Percentiles rank a stretch among this genome's conserved stretches.
These are phyloP conservation scores for Globisporangium canariense DNA, from an alignment of 352 stramenopile genomes.

Conservation along the genomic window DNA sequence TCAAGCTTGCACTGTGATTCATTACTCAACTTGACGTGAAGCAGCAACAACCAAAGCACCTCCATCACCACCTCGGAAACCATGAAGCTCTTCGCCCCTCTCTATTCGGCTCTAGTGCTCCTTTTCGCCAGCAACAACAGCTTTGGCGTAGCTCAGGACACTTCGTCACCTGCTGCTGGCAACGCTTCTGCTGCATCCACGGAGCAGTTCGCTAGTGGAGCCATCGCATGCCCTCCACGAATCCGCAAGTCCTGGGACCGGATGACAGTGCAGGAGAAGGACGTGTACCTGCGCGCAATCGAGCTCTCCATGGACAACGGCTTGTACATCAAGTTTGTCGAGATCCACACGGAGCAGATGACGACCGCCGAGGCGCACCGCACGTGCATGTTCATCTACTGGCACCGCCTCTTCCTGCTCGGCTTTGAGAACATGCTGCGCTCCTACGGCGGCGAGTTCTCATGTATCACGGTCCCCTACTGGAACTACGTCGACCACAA, in stretches of 20 bases:
- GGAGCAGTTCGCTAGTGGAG: constrained; percentile 3
- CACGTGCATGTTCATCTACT: constrained; percentile 89
- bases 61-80: background rate
- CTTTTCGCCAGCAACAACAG: background rate
- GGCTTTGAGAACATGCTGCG: constrained; percentile 87
- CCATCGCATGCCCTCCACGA: constrained; percentile 46
- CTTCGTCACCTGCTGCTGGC: background rate
- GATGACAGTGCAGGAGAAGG: constrained; percentile 55
- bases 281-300: constrained; percentile 72
- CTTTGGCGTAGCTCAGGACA: constrained; percentile 9
- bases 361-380: constrained; percentile 75
- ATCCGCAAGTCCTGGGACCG: constrained; percentile 79
- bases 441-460: constrained; percentile 69
- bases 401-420: constrained; percentile 76
- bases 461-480: constrained; percentile 86
- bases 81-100: constrained; percentile 13
- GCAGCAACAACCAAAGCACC: background rate
- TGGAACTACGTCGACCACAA: constrained; percentile 88
- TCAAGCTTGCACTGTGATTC: background rate
- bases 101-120: background rate
- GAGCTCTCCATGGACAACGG: constrained; percentile 75
- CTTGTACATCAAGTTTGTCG: constrained; percentile 84
- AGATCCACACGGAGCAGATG: constrained; percentile 87
- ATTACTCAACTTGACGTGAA: constrained; percentile 7
- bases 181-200: background rate